A percentile compares a stretch with the other conserved stretches of the same genome.
Evolutionary conservation across 441 rosid species (phyloP).

Genomic region (Euphorbia schlechtendalii): DNA sequence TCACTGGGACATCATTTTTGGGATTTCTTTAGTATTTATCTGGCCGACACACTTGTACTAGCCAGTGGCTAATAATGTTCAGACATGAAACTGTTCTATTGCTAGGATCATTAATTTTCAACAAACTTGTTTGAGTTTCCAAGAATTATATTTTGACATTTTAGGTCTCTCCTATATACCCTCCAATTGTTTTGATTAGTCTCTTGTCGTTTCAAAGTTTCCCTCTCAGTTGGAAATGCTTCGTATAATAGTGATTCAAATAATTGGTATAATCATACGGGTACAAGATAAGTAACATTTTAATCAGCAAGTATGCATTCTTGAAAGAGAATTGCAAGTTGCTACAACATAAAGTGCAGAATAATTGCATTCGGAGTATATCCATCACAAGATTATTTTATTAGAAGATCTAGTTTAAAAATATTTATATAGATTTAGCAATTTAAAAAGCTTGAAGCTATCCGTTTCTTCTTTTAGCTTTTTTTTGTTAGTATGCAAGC

Average conservation of each 20-base stretch:
- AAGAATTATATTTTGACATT: no score
- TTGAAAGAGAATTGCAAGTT: no score
- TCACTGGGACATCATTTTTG: neutral
- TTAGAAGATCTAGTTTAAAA: no score
- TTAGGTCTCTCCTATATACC: no score
- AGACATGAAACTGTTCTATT: neutral
- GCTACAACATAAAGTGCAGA: neutral
- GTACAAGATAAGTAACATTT: neutral
- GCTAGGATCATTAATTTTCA: no score
- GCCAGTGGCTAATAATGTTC: neutral
- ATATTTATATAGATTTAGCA: neutral
- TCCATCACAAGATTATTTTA: neutral
- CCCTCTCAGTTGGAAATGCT: no score
- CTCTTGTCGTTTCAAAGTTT: no score
- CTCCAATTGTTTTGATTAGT: no score
- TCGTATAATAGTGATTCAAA: no score
- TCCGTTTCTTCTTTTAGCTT: neutral
- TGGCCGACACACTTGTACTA: neutral
- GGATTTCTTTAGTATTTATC: neutral
- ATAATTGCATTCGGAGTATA: neutral
- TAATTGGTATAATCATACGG: no score
- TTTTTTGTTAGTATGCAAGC: neutral
- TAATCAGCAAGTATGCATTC: neutral
- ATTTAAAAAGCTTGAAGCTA: neutral
- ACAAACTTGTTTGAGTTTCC: no score